phyloP scores from a whole-genome alignment of 2,329 filamentous ascomycete species.

The Elsinoe batatas region DNA sequence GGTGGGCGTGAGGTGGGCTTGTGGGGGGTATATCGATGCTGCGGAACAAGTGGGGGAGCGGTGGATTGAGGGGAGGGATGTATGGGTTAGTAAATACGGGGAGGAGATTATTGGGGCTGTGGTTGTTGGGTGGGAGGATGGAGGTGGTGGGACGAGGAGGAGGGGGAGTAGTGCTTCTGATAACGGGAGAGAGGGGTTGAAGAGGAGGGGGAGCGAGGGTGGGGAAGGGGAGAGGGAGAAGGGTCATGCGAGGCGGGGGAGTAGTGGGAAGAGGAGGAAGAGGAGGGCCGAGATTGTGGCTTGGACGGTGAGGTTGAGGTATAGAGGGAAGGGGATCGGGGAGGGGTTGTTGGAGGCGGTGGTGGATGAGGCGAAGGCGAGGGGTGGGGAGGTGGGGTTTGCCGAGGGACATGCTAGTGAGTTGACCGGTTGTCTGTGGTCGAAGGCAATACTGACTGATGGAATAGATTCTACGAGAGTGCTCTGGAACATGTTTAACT shows the following conservation, averaged over 20 bases:
- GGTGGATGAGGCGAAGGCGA: slow-evolving; percentile 55
- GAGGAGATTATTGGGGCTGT: slow-evolving; percentile 60
- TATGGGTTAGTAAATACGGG: slow-evolving; percentile 57
- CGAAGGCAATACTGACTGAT: not conserved
- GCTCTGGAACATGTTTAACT: slow-evolving; percentile 54
- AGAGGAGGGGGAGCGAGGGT: slow-evolving; percentile 32
- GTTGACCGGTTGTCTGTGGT: slow-evolving; percentile 20
- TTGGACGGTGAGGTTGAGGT: slow-evolving; percentile 66
- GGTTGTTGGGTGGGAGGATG: slow-evolving; percentile 54
- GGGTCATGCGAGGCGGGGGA: slow-evolving; percentile 31
- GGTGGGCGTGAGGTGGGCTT: slow-evolving; percentile 50
- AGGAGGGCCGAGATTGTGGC: slow-evolving; percentile 65
- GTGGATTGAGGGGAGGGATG: slow-evolving; percentile 46
- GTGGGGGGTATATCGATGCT: slow-evolving; percentile 51
- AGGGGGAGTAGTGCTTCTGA: not conserved
- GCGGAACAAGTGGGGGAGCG: slow-evolving; percentile 53
- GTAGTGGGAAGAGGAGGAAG: slow-evolving; percentile 39
- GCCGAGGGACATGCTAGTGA: slow-evolving; percentile 68
- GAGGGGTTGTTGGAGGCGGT: slow-evolving; percentile 63
- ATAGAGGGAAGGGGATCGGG: slow-evolving; percentile 63
- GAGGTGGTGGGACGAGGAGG: slow-evolving; percentile 21
- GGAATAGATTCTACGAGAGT: slow-evolving; percentile 42
- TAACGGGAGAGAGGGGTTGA: slow-evolving; percentile 9
- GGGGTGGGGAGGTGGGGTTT: slow-evolving; percentile 63
- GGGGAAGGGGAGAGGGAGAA: slow-evolving; percentile 54